These are phyloP conservation scores for Diplosphaera chodatii DNA, from an alignment of 139 green algal species.

Conservation along the genomic window DNA sequence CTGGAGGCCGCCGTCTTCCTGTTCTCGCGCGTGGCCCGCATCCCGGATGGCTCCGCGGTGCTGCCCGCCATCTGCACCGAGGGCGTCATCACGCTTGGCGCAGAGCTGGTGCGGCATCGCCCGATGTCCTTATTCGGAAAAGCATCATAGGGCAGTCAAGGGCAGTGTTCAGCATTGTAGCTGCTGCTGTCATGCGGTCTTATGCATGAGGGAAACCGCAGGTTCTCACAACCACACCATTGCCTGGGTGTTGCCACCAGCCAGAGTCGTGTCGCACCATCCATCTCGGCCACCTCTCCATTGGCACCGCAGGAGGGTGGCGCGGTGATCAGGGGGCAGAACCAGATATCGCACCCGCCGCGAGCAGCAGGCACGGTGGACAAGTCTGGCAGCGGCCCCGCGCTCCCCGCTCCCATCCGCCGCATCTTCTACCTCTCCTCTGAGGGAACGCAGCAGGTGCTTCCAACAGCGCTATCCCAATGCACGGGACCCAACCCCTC, in stretches of 20 bases:
- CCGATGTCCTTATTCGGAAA: too few species aligned
- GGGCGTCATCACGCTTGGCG: conserved; percentile 89
- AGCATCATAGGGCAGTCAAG: too few species aligned
- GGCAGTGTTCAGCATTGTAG: too few species aligned
- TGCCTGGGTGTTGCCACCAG: too few species aligned
- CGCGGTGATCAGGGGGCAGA: conserved; percentile 85
- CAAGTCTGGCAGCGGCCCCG: conserved; percentile 43
- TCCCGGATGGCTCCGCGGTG: conserved; percentile 65
- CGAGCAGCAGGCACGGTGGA: conserved; percentile 27
- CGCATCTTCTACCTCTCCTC: conserved; percentile 94
- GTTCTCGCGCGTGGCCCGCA: conserved; percentile 74
- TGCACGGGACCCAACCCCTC: too few species aligned
- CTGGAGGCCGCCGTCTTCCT: conserved; percentile 97
- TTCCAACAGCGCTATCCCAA: too few species aligned
- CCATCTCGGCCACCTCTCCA: too few species aligned
- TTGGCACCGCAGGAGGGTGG: conserved; percentile 43
- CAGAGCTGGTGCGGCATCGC: conserved; percentile 83
- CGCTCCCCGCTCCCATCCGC: conserved; percentile 72
- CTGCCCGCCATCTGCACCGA: conserved; percentile 91
- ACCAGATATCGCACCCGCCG: conserved; percentile 92
- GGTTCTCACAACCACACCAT: too few species aligned
- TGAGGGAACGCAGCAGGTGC: conserved; percentile 42
- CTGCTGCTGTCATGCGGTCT: too few species aligned
- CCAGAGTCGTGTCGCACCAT: too few species aligned
- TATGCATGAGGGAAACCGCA: too few species aligned